A percentile compares a stretch with the other conserved stretches of the same genome.
phyloP scores from a whole-genome alignment of 2,329 filamentous ascomycete species.

The Pleoardoris graminearum region DNA sequence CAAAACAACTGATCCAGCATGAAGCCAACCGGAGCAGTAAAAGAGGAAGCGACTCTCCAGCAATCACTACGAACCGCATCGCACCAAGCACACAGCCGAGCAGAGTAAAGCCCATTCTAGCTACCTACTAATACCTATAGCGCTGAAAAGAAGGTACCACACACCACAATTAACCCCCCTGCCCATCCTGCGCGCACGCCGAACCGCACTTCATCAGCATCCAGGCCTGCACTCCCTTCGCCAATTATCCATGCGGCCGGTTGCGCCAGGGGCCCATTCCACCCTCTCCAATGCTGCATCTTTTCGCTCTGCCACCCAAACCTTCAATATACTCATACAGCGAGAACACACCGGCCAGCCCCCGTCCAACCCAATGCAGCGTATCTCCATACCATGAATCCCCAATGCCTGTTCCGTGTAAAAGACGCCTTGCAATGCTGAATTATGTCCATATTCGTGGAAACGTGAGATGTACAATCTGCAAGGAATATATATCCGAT shows the following conservation, averaged over 20 bases:
- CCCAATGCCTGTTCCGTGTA: constrained; percentile 1
- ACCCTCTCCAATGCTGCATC: not conserved
- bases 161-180: not conserved
- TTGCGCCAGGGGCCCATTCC: not conserved
- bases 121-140: constrained; percentile 15
- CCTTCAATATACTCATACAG: constrained; percentile 8
- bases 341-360: not conserved
- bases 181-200: not conserved
- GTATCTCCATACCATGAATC: not conserved
- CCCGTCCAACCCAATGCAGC: constrained; percentile 3
- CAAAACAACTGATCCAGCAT: too few species aligned
- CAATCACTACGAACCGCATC: too few species aligned
- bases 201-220: not conserved
- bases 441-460: constrained; percentile 1
- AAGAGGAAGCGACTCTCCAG: too few species aligned
- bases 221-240: constrained; percentile 39
- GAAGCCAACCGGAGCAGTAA: too few species aligned
- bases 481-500: not conserved
- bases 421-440: constrained; percentile 12
- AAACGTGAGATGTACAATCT: constrained; percentile 5
- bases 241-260: constrained; percentile 9
- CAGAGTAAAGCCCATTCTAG: constrained; percentile 15
- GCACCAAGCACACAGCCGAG: not conserved
- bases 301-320: not conserved
- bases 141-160: not conserved